Base-by-base conservation (phyloP, 2,329 filamentous ascomycete genomes). In the Trichoderma atroviride region DNA sequence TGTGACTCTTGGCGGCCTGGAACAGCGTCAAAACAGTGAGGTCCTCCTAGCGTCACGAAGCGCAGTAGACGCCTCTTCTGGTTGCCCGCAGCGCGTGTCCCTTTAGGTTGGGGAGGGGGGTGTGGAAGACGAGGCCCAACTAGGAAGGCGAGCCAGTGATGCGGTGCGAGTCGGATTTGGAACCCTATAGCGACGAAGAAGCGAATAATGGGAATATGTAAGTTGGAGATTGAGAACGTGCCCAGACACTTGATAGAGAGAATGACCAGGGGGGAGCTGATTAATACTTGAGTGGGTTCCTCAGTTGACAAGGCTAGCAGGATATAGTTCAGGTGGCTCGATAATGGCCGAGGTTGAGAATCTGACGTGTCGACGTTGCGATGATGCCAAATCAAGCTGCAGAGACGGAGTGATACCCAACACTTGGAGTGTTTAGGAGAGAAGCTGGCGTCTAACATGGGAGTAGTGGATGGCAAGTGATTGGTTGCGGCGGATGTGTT, bases 111-210 rank as follows among this genome's bases (percentile, higher is more conserved):
- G 52, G 67, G 53, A 55, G 33, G 53, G 53, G 33, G 60, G 37
- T 31, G 29, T 55, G 47, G 16, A 50, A 70, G 62, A 57, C 67
- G 68, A 72, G 57, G 69, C 70, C 67, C 64, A 63, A 66, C 64
- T 72, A 71, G 69, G 71, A 71, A 71, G 70, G 71, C 72, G 64
- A 71, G 58, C 33, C 52, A 68, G 62, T 57, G 67, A 68, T 65
- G 60, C 50, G 66, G 70, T 69, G 58, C 68, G 57, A 69, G 33
- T 40, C 50, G 68, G 53, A 59, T 57, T 29, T 56, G 22, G 53
- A 65, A n/a, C 35, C 16, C 63, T 55, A 37, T 43, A 58, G 43
- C 33, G 62, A 50, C 52, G 31, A 55, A 65, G 52, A 62, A 43
- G n/a, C 59, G 19, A 50, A 64, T 27, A 52, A 50, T 35, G 52